Evolutionary conservation across 768 basidiomycete species (phyloP), one percentile per base, ranked within the genome.

Genomic region (Pleurotus platypus): DNA sequence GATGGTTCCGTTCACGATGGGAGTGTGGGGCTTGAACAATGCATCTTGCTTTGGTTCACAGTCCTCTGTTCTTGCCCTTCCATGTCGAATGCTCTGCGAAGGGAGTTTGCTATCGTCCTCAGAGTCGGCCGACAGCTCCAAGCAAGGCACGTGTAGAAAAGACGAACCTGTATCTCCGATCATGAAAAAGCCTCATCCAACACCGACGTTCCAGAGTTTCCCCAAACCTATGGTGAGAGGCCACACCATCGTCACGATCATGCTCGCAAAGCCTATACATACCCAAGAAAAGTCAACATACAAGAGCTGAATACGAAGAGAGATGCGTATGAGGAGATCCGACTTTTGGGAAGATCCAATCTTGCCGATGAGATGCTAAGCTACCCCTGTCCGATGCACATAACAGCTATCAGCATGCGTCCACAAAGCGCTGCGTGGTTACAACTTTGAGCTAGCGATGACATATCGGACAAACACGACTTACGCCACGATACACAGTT

Each of bases 401-500:
- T 15, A 42, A 16, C 39, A 39, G 16, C 42, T 45, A 42, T 35
- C 38, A 51, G 18, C 49, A 51, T 37, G 27, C 20, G 42, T 45
- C 20, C 42, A 22, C 20, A 45, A 45, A 45, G 42, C 42, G 42
- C n/a, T 51, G 49, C 49, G 30, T 38, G 30, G 49, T 15, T 30
- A 50, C 49, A 38, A 50, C 51, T 54, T 42, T 54, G 38, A 54
- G 35, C 51, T 43, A 54, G 39, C 51, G 51, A 54, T 54, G 51
- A 24, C 51, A 54, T 54, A 43, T 20, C 4, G 39, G 22, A 54
- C 39, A 15, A 42, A 30, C 39, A 54, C 16, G 38, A 54, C 27
- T 18, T n/a, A 54, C 38, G 37, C 51, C 51, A 40, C 39, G 51
- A 54, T 54, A 37, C 49, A n/a, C 22, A 50, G 49, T 2, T 35